A percentile compares a stretch with the other conserved stretches of the same genome.
These are phyloP conservation scores for Trichomonas tenax DNA, from an alignment of 208 protist species.

Conservation along the genomic window DNA sequence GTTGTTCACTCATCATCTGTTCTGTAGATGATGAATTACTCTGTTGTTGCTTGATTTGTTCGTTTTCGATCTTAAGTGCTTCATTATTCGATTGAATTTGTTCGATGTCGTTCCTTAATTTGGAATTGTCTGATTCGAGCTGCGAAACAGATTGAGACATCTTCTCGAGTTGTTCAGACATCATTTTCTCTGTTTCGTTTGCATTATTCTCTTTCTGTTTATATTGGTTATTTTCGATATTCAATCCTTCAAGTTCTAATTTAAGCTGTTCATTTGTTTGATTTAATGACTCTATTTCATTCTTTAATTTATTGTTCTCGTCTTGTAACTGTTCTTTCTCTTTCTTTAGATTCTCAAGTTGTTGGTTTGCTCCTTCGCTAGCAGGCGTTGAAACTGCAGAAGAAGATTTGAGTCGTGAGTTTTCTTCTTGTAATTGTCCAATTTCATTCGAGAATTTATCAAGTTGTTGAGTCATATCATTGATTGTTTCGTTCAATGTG, in stretches of 20 bases:
- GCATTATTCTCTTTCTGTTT: neutral
- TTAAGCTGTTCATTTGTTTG: neutral
- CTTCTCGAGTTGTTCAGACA: too few relatives aligned
- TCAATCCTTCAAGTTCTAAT: neutral
- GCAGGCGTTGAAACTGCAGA: too few relatives aligned
- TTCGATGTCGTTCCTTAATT: too few relatives aligned
- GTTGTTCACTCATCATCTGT: too few relatives aligned
- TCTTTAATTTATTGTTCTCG: neutral
- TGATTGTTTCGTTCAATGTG: neutral
- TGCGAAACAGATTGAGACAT: too few relatives aligned
- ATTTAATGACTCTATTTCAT: neutral
- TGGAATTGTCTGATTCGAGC: too few relatives aligned
- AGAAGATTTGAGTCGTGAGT: neutral
- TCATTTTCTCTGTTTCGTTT: neutral
- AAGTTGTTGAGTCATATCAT: neutral
- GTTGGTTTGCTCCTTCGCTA: too few relatives aligned
- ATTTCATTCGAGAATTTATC: neutral
- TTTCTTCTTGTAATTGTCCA: neutral
- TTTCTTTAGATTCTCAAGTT: neutral
- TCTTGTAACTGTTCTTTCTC: neutral
- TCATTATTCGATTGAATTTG: too few relatives aligned
- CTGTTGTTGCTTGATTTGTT: too few relatives aligned
- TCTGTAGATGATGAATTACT: too few relatives aligned
- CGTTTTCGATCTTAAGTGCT: too few relatives aligned
- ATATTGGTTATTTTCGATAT: neutral